Evolutionary conservation across 1,284 basidiomycete species (phyloP).

Genomic region (Schizopora paradoxa): DNA sequence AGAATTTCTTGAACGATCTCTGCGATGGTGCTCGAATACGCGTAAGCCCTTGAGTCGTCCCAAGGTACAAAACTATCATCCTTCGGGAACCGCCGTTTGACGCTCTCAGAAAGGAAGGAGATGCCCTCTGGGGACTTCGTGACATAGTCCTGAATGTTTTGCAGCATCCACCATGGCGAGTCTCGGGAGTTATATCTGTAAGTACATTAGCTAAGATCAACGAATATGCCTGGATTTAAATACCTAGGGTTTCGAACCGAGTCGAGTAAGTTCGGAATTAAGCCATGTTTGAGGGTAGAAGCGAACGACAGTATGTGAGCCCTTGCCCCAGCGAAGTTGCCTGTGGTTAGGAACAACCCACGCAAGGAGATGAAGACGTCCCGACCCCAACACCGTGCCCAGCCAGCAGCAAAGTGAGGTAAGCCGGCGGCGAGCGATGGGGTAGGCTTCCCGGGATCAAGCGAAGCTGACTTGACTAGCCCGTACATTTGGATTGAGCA

Average conservation of each 20-base stretch:
- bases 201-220: constrained; percentile 5
- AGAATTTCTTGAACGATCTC: constrained; percentile 96
- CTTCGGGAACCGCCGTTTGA: constrained; percentile 88
- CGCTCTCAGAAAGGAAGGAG: constrained; percentile 72
- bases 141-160: constrained; percentile 95
- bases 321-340: constrained; percentile 80
- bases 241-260: constrained; percentile 79
- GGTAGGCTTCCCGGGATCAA: constrained; percentile 63
- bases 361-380: constrained; percentile 93
- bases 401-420: constrained; percentile 85
- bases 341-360: constrained; percentile 88
- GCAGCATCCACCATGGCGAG: constrained; percentile 97
- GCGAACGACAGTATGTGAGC: constrained; percentile 88
- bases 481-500: constrained; percentile 92
- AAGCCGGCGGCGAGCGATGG: constrained; percentile 91
- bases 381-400: constrained; percentile 96
- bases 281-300: constrained; percentile 80
- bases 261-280: constrained; percentile 92
- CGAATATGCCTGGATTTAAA: constrained; percentile 30
- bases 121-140: constrained; percentile 81
- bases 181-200: constrained; percentile 85
- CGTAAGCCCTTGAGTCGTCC: constrained; percentile 83
- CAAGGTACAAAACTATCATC: constrained; percentile 93
- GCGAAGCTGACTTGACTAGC: constrained; percentile 79
- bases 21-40: constrained; percentile 76